phyloP scores from a whole-genome alignment of 495 filamentous ascomycete genomes.

The Lindgomyces ingoldianus region DNA sequence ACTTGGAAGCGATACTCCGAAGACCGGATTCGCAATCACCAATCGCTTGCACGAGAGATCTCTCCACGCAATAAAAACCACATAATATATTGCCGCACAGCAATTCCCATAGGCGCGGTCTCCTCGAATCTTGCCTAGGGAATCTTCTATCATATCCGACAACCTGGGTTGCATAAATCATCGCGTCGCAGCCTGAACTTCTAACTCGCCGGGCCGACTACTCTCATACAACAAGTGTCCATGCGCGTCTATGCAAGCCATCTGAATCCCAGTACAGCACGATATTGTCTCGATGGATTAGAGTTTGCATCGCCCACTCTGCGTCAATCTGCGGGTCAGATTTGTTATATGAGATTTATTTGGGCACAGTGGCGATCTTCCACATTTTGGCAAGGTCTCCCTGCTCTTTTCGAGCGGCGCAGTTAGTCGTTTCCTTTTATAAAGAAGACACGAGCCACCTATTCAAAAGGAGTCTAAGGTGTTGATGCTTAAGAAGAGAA shows the following conservation, averaged over 20 bases:
- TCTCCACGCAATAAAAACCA: neutral
- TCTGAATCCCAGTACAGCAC: conserved; percentile 19
- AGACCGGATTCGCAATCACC: neutral
- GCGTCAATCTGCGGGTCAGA: conserved; percentile 3
- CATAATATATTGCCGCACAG: neutral
- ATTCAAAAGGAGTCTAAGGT: neutral
- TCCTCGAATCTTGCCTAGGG: neutral
- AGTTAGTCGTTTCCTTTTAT: conserved; percentile 8
- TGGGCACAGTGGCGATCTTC: conserved; percentile 3
- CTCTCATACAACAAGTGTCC: conserved; percentile 6
- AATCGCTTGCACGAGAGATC: no score
- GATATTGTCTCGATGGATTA: conserved; percentile 1
- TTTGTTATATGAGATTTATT: conserved; percentile 10
- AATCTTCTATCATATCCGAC: conserved; percentile 10
- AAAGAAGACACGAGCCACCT: conserved; percentile 15
- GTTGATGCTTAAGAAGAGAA: conserved; percentile 6
- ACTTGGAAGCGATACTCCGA: neutral
- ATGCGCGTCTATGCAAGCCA: conserved; percentile 28
- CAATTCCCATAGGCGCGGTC: conserved; percentile 1
- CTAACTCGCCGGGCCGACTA: conserved; percentile 17
- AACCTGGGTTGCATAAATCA: conserved; percentile 16
- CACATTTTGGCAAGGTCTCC: neutral
- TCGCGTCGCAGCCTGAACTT: conserved; percentile 28
- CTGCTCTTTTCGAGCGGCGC: neutral
- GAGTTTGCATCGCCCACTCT: neutral